These are phyloP conservation scores for Vigna trinervia DNA, from an alignment of 306 rosid genomes.

Conservation along the genomic window DNA sequence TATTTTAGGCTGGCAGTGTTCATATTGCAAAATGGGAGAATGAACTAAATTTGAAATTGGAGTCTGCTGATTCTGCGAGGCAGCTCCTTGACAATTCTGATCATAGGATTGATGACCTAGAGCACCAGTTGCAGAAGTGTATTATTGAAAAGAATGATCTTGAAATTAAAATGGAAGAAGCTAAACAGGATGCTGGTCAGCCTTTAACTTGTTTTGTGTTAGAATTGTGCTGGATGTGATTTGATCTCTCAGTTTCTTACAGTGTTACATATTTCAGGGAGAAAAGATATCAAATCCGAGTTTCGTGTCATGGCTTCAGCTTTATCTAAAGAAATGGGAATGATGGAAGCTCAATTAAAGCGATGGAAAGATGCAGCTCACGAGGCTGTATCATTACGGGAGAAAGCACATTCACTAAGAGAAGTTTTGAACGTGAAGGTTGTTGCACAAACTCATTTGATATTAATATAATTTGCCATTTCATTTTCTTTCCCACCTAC, in stretches of 20 bases:
- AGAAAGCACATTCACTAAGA: constrained; percentile 69
- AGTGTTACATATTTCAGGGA: constrained; percentile 64
- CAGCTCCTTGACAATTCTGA: constrained; percentile 61
- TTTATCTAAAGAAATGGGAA: constrained; percentile 91
- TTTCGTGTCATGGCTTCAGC: constrained; percentile 93
- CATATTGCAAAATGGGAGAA: constrained; percentile 78
- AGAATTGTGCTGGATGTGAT: constrained; percentile 35
- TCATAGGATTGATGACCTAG: constrained; percentile 74
- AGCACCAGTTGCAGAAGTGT: constrained; percentile 78
- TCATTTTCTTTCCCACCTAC: constrained; percentile 38
- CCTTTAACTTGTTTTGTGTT: constrained; percentile 41
- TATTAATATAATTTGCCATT: constrained; percentile 7
- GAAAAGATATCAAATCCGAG: constrained; percentile 89
- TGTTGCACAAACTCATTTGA: constrained; percentile 23
- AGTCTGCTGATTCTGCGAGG: constrained; percentile 72
- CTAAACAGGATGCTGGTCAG: constrained; percentile 82
- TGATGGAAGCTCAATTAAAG: constrained; percentile 93
- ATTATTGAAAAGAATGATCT: constrained; percentile 72
- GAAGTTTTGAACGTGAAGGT: constrained; percentile 70
- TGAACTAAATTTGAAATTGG: constrained; percentile 71
- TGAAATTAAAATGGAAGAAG: constrained; percentile 88
- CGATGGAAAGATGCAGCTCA: constrained; percentile 92
- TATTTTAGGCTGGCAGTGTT: constrained; percentile 76
- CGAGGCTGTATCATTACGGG: constrained; percentile 76
- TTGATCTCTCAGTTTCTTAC: constrained; percentile 51